phyloP scores from a whole-genome alignment of 2,329 filamentous ascomycete species.

The Trichoderma endophyticum region DNA sequence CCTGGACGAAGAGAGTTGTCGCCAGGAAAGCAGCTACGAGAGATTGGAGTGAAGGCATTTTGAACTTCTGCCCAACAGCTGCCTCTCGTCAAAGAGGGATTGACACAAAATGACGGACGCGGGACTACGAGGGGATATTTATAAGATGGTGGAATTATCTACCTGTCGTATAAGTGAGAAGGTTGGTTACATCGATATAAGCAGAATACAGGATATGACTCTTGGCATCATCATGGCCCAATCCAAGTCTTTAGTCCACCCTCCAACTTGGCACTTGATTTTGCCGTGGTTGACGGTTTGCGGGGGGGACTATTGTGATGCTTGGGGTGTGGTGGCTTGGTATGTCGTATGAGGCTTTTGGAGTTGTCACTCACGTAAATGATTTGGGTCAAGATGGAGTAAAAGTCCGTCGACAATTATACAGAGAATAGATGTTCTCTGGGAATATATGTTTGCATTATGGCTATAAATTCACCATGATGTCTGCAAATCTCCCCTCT shows the following conservation, averaged over 20 bases:
- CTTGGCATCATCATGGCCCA: not conserved
- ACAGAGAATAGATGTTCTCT: not conserved
- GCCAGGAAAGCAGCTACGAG: not conserved
- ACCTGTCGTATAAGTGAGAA: not conserved
- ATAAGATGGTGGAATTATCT: not conserved
- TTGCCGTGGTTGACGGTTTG: not conserved
- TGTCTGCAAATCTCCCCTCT: not conserved
- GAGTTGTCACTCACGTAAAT: not conserved
- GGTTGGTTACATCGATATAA: not conserved
- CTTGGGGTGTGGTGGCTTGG: not conserved
- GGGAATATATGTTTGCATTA: not conserved
- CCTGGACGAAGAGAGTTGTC: not conserved
- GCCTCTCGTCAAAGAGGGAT: not conserved
- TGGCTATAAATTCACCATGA: not conserved
- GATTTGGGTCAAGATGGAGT: too few species aligned
- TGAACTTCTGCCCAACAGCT: not conserved
- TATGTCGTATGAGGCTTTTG: slow-evolving; percentile 8
- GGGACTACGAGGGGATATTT: not conserved
- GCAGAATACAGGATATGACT: not conserved
- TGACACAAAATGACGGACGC: too few species aligned
- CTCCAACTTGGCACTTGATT: not conserved
- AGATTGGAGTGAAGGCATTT: slow-evolving; percentile 4
- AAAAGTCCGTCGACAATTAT: not conserved
- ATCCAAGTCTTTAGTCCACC: not conserved
- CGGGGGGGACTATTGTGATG: not conserved